Evolutionary conservation across 2,329 filamentous ascomycete species (phyloP).

Genomic region (Sporothrix protearum): DNA sequence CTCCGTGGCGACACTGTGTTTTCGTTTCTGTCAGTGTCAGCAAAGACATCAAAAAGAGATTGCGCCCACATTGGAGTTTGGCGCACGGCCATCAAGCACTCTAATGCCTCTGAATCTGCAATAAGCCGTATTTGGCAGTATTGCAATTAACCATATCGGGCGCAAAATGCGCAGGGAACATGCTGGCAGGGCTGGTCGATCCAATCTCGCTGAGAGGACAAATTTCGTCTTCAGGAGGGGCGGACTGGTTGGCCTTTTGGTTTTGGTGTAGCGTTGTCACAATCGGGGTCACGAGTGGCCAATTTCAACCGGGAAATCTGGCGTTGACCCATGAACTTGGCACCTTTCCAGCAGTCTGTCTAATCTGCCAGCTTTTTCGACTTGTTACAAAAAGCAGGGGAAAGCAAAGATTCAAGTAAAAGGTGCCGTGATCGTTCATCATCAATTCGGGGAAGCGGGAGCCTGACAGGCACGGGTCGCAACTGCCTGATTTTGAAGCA

Average conservation of each 20-base stretch:
- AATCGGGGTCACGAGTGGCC: background rate
- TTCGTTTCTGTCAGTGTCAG: background rate
- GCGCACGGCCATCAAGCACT: background rate
- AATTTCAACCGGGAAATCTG: slow-evolving; percentile 11
- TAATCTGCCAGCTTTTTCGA: background rate
- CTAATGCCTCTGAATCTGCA: too few species aligned
- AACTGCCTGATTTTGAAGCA: background rate
- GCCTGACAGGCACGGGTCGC: background rate
- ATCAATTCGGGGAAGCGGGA: background rate
- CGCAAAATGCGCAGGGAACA: slow-evolving; percentile 1
- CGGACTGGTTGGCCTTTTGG: slow-evolving; percentile 13
- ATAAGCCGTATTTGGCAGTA: too few species aligned
- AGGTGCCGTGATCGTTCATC: background rate
- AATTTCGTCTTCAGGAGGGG: slow-evolving; percentile 13
- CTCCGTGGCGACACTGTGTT: background rate
- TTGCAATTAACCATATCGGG: background rate
- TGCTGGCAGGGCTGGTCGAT: slow-evolving; percentile 7
- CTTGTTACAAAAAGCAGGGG: background rate
- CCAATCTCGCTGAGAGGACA: slow-evolving; percentile 7
- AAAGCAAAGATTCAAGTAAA: background rate
- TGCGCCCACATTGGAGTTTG: background rate
- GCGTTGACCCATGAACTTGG: background rate
- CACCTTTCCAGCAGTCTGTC: background rate
- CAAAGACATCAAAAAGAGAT: background rate
- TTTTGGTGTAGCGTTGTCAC: slow-evolving; percentile 5